A percentile compares a stretch with the other conserved stretches of the same genome.
These are phyloP conservation scores for Handroanthus guayacan DNA, from an alignment of 257 asterid species.

Conservation along the genomic window DNA sequence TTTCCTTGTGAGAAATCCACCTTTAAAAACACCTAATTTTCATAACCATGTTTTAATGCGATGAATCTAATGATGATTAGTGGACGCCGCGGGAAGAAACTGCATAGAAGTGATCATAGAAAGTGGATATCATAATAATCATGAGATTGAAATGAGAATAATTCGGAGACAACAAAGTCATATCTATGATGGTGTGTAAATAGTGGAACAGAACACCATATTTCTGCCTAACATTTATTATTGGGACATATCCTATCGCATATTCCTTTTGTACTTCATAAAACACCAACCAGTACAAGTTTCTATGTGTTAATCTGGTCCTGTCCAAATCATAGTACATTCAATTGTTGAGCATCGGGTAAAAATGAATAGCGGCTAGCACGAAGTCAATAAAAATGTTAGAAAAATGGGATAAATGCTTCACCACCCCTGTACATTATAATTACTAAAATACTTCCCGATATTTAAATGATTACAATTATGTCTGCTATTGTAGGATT, in stretches of 20 bases:
- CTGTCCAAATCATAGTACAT: not conserved
- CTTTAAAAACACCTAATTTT: not conserved
- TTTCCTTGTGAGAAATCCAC: not conserved
- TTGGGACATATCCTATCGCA: slow-evolving; percentile 40
- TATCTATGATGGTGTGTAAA: not conserved
- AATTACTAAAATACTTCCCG: too few species aligned
- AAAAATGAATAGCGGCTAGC: too few species aligned
- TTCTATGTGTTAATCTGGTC: not conserved
- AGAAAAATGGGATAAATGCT: too few species aligned
- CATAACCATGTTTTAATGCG: slow-evolving; percentile 13
- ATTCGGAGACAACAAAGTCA: slow-evolving; percentile 28
- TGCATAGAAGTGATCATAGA: slow-evolving; percentile 12
- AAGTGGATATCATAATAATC: too few species aligned
- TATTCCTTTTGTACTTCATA: slow-evolving; percentile 40
- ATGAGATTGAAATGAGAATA: slow-evolving; percentile 21
- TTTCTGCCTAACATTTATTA: slow-evolving; percentile 12
- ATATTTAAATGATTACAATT: too few species aligned
- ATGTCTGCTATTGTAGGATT: too few species aligned
- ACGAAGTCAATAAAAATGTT: too few species aligned
- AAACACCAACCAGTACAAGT: not conserved
- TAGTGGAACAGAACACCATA: slow-evolving; percentile 9
- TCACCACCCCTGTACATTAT: too few species aligned
- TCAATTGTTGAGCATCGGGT: not conserved
- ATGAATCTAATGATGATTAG: slow-evolving; percentile 34
- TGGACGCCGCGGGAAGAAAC: slow-evolving; percentile 49